A percentile compares a stretch with the other conserved stretches of the same genome.
Evolutionary conservation across 331 rosid genomes (phyloP).

Genomic region (Acacia pycnantha): DNA sequence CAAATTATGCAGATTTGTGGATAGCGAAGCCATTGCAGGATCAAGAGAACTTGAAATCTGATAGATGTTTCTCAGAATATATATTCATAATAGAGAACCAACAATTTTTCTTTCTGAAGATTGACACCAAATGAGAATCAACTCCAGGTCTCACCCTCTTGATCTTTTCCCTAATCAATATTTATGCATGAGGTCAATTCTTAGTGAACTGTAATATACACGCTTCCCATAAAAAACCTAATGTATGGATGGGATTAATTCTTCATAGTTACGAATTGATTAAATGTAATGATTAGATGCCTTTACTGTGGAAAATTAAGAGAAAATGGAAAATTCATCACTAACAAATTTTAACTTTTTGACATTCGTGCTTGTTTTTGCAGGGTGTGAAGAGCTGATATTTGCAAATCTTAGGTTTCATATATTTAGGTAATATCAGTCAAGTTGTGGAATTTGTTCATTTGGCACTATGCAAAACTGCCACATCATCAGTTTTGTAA

Average conservation of each 20-base stretch:
- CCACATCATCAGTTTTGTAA: not conserved
- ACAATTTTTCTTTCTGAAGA: not conserved
- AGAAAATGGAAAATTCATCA: not conserved
- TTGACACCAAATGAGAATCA: not conserved
- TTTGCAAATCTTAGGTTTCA: not conserved
- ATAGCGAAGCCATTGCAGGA: not conserved
- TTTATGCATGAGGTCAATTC: too few species aligned
- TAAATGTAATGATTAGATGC: not conserved
- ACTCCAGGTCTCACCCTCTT: not conserved
- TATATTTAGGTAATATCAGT: not conserved
- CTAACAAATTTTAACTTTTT: too few species aligned
- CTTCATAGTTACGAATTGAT: not conserved
- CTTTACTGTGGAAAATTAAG: not conserved
- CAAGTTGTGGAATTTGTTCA: not conserved
- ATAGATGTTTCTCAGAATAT: not conserved
- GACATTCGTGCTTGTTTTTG: not conserved
- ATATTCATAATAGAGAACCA: not conserved
- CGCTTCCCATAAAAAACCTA: not conserved
- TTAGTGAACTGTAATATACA: too few species aligned
- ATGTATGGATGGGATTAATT: not conserved
- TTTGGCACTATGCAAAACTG: not conserved
- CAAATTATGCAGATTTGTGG: not conserved
- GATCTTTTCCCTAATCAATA: too few species aligned
- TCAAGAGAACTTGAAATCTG: not conserved
- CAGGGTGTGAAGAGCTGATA: not conserved